These are phyloP conservation scores for Candida pseudofarinosa DNA, from an alignment of 805 yeast genomes.

Conservation along the genomic window DNA sequence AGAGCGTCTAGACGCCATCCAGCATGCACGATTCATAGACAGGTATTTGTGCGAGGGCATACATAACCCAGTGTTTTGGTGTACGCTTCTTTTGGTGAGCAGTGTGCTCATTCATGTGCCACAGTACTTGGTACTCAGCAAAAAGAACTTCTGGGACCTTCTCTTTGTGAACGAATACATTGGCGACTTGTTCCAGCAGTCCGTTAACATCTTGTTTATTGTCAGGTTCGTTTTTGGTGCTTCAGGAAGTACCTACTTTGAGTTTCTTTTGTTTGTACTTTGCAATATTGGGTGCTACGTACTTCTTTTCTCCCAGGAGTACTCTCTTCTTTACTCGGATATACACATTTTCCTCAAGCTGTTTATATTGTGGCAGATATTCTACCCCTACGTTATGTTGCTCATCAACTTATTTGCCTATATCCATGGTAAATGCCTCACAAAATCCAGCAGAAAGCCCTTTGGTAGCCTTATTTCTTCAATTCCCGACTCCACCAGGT, in stretches of 20 bases:
- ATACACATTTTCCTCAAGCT: neutral
- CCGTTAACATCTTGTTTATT: conserved; percentile 26
- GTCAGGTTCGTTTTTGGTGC: conserved; percentile 18
- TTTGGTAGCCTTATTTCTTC: neutral
- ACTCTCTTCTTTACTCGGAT: neutral
- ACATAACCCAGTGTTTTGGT: conserved; percentile 19
- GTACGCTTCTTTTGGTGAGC: conserved; percentile 4
- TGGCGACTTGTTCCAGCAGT: conserved; percentile 21
- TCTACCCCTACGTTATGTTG: conserved; percentile 5
- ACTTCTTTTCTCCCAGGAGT: conserved; percentile 6
- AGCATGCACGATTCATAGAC: conserved; percentile 14
- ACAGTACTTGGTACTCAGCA: conserved; percentile 2
- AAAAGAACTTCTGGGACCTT: conserved; percentile 4
- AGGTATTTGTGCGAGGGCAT: conserved; percentile 13
- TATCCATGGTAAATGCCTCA: neutral
- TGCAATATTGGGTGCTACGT: conserved; percentile 16
- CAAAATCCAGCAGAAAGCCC: neutral
- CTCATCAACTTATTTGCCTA: conserved; percentile 2
- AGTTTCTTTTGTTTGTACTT: conserved; percentile 16
- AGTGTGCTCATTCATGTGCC: neutral
- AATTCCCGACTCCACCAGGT: neutral
- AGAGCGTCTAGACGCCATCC: neutral
- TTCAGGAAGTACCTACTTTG: conserved; percentile 11
- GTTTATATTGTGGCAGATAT: conserved; percentile 5
- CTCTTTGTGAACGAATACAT: conserved; percentile 9